A percentile compares a stretch with the other conserved stretches of the same genome.
phyloP scores from a whole-genome alignment of 257 asterid species.

The Vinca minor region DNA sequence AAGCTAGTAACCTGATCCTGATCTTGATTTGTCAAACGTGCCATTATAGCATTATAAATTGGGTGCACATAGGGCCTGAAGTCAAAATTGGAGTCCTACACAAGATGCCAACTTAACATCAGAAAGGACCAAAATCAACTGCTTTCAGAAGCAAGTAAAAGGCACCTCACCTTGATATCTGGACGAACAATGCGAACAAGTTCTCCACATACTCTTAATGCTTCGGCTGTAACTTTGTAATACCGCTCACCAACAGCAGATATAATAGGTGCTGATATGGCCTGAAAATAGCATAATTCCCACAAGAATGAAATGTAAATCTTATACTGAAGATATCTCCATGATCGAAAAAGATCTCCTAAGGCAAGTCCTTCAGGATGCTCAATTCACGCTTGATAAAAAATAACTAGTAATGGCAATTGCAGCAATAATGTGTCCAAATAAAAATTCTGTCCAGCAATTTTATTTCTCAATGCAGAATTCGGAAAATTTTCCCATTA shows the following conservation, averaged over 20 bases:
- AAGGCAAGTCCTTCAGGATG: background rate
- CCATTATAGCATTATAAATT: slow-evolving; percentile 83
- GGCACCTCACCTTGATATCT: slow-evolving; percentile 50
- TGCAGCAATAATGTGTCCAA: background rate
- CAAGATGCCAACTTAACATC: slow-evolving; percentile 18
- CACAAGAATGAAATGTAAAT: background rate
- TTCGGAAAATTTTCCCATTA: background rate
- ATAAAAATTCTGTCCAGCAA: background rate
- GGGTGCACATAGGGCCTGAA: slow-evolving; percentile 86
- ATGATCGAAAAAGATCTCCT: background rate
- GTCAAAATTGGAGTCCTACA: slow-evolving; percentile 66
- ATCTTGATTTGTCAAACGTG: slow-evolving; percentile 96
- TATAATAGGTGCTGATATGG: slow-evolving; percentile 81
- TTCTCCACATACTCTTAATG: slow-evolving; percentile 95
- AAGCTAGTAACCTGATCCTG: slow-evolving; percentile 81
- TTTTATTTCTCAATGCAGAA: background rate
- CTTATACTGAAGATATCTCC: background rate
- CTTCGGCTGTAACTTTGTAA: slow-evolving; percentile 98
- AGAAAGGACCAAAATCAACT: background rate
- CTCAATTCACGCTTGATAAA: background rate
- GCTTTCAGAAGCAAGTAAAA: slow-evolving; percentile 9
- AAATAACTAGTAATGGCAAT: background rate
- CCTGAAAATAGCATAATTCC: slow-evolving; percentile 35
- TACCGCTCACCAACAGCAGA: slow-evolving; percentile 95
- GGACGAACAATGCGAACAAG: slow-evolving; percentile 94